Evolutionary conservation across 495 filamentous ascomycete species (phyloP), one percentile per base, ranked within the genome.

Genomic region (Hypoxylon perforatum): DNA sequence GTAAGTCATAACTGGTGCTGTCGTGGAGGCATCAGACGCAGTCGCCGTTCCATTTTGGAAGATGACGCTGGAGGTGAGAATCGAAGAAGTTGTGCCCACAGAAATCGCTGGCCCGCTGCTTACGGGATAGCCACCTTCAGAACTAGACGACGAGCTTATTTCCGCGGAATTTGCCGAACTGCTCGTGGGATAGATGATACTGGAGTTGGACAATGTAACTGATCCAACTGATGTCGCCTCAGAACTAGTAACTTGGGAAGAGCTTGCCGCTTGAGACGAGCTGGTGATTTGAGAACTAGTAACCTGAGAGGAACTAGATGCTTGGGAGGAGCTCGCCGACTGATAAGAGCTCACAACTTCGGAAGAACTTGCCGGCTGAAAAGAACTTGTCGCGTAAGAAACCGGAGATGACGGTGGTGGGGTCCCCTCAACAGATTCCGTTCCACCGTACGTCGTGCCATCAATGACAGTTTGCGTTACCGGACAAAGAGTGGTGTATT

Each of bases 401-500:
- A 30, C 18, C 4, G 30, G 39, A 21, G 59, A 51, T 2, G 61
- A 45, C 15, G 39, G 19, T 17, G 47, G 12, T 18, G 63, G 10
- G 8, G 51, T 23, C 1, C 57, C 51, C 45, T 63, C 39, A 1
- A 23, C 50, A 12, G 51, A 15, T 23, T 36, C 49, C 3, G 38
- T 60, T 57, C 56, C 48, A 28, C 69, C 63, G 57, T 66, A 74
- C 0, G 72, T 74, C 28, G 58, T 72, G 2, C 69, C 72, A 56
- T 74, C 72, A 36, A 74, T 50, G 18, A 74, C 23, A 21, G 76
- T 77, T 19, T 70, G 46, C 1, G 78, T 77, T 4, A 82, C 74
- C 28, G 81, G 80, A 72, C 79, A 83, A 30, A 82, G 67, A 14
- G 80, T 83, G 7, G 79, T 81, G 35, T 75, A 77, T 19, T 75